Percentiles rank a stretch among this genome's conserved stretches.
These are phyloP conservation scores for Linnemannia hyalina DNA, from an alignment of 192 early-diverging fungal genomes.

Conservation along the genomic window DNA sequence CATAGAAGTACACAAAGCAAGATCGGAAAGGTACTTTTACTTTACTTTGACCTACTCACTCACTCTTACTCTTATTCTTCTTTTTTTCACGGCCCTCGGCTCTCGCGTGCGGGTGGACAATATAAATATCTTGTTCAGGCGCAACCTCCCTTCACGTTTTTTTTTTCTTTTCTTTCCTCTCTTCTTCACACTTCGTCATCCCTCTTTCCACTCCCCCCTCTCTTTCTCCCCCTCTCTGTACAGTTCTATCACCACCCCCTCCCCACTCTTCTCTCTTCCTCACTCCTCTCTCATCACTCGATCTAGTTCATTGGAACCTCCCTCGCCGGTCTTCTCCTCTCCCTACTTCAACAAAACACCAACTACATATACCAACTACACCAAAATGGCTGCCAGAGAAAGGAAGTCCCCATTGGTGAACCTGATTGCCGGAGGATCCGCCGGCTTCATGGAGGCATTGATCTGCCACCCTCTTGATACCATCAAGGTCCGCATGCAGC, in stretches of 20 bases:
- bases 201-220: not conserved
- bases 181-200: constrained; percentile 13
- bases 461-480: constrained; percentile 96
- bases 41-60: constrained; percentile 3
- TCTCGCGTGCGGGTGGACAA: constrained; percentile 6
- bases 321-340: not conserved
- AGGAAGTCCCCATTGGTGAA: constrained; percentile 81
- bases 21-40: not conserved
- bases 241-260: not conserved
- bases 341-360: not conserved
- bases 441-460: constrained; percentile 92
- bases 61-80: not conserved
- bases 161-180: constrained; percentile 4
- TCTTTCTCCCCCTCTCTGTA: constrained; percentile 1
- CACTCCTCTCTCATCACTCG: constrained; percentile 13
- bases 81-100: constrained; percentile 14
- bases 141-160: not conserved
- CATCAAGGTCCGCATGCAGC: constrained; percentile 98
- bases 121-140: constrained; percentile 32
- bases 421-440: constrained; percentile 89
- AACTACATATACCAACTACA: not conserved
- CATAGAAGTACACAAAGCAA: too few species aligned
- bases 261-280: not conserved
- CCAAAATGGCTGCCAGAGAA: constrained; percentile 36
- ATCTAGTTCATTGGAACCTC: not conserved